phyloP scores from a whole-genome alignment of 2,329 filamentous ascomycete genomes.

The Chalara sp. region DNA sequence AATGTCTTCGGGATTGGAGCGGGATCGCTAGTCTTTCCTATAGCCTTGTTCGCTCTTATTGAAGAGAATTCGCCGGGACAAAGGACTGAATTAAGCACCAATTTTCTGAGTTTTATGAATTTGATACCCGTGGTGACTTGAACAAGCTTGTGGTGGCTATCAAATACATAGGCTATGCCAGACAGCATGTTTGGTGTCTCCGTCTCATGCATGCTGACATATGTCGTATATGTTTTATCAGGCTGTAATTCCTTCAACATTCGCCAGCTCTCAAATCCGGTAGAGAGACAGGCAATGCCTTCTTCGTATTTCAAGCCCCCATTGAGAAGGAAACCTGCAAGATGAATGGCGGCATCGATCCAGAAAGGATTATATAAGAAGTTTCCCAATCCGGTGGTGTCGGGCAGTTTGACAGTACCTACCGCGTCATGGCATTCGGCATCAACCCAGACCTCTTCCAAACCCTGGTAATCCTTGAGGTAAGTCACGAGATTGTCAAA shows the following conservation, averaged over 20 bases:
- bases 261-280: constrained; percentile 13
- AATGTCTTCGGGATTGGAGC: too few species aligned
- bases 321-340: constrained; percentile 18
- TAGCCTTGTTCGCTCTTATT: background rate
- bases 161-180: background rate
- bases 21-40: background rate
- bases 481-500: constrained; percentile 19
- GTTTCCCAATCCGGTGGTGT: constrained; percentile 11
- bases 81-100: background rate
- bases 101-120: background rate
- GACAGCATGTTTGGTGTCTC: background rate
- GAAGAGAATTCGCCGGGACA: background rate
- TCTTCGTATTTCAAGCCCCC: constrained; percentile 8
- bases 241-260: constrained; percentile 7
- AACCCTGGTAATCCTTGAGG: constrained; percentile 10
- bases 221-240: constrained; percentile 9
- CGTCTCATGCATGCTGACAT: constrained; percentile 13
- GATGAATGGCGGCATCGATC: constrained; percentile 14
- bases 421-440: constrained; percentile 10
- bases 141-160: background rate
- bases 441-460: constrained; percentile 21
- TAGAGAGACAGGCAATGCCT: constrained; percentile 13
- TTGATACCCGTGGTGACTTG: background rate
- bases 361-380: constrained; percentile 11
- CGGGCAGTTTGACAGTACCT: constrained; percentile 20